phyloP scores from a whole-genome alignment of 1,139 yeast species.

The Hyphopichia buzzinii region DNA sequence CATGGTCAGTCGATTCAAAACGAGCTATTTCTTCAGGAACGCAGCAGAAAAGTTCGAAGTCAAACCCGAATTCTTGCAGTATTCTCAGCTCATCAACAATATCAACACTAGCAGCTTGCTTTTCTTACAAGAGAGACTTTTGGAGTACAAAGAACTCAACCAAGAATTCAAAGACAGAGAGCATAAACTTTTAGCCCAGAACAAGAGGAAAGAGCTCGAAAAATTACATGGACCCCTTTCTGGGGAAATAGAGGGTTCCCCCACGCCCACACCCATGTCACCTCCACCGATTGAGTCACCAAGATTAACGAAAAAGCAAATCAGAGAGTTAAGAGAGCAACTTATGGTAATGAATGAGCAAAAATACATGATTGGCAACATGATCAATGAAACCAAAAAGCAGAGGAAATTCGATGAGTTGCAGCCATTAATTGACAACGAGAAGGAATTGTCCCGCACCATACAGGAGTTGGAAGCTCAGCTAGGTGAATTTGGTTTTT shows the following conservation, averaged over 20 bases:
- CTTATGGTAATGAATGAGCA: constrained; percentile 89
- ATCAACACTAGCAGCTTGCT: constrained; percentile 33
- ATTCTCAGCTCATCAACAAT: constrained; percentile 25
- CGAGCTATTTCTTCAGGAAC: constrained; percentile 18
- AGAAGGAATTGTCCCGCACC: constrained; percentile 55
- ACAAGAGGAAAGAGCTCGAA: neutral
- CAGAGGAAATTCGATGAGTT: constrained; percentile 79
- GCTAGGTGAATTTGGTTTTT: constrained; percentile 69
- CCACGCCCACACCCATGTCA: constrained; percentile 3
- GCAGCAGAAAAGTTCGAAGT: constrained; percentile 14
- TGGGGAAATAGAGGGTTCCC: neutral
- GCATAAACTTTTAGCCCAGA: constrained; percentile 7
- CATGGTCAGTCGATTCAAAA: constrained; percentile 23
- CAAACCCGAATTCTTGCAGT: constrained; percentile 12
- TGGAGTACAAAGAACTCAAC: constrained; percentile 28
- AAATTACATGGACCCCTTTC: neutral
- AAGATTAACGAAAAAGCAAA: constrained; percentile 45
- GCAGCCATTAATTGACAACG: constrained; percentile 55
- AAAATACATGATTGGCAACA: constrained; percentile 61
- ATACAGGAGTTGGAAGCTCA: constrained; percentile 48
- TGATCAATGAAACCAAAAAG: constrained; percentile 60
- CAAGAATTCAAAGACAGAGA: constrained; percentile 24
- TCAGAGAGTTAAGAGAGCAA: constrained; percentile 65
- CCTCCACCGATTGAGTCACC: constrained; percentile 13
- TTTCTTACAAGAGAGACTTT: constrained; percentile 34